Base-by-base conservation (phyloP, 2,329 filamentous ascomycete genomes). In the Claviceps humidiphila region DNA sequence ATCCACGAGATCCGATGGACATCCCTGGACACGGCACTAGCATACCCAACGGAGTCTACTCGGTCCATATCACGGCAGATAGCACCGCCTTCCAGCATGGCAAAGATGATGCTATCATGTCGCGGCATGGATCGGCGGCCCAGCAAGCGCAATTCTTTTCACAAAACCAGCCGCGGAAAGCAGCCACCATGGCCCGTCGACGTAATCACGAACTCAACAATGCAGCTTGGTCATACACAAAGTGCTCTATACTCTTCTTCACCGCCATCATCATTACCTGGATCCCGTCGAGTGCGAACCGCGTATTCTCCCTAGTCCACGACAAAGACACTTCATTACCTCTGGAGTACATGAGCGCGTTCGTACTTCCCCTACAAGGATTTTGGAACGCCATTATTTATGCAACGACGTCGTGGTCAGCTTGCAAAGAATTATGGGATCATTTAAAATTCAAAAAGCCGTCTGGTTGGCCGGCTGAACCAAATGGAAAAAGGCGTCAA, bases 381-480 rank as follows among this genome's bases (percentile, higher is more conserved):
- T 86, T 90, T 60, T 93, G 87, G 87, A 94, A 94, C 64, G 79
- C 82, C 17, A 66, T 86, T 53, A 88, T 94, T 58, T 94, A 93
- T 66, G 68, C 81, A 16, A 74, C 78, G 11, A 88, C 85, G 1
- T 87, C 84, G 5, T 79, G 81, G 73, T 67, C 76, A 49, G 82
- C 82, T 0, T 82, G 81, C 61, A 75, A 75, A 62, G 66, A 68
- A 37, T 64, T 80, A 30, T 67, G 64, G 51, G 59, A 60, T 9
- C 71, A 74, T 47, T 53, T 73, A n/a, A 54, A 58, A 47, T 53
- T 58, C 50, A 59, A 59, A 13, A 62, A 58, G 40, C 57, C 61
- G 22, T 59, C 63, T 26, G 57, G 60, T 39, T 64, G 60, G 39
- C 64, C 68, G 26, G 63, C 65, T 5, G 71, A 72, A 49, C 54